Evolutionary conservation across 1,284 basidiomycete species (phyloP).

Genomic region (Pholiota adiposa): DNA sequence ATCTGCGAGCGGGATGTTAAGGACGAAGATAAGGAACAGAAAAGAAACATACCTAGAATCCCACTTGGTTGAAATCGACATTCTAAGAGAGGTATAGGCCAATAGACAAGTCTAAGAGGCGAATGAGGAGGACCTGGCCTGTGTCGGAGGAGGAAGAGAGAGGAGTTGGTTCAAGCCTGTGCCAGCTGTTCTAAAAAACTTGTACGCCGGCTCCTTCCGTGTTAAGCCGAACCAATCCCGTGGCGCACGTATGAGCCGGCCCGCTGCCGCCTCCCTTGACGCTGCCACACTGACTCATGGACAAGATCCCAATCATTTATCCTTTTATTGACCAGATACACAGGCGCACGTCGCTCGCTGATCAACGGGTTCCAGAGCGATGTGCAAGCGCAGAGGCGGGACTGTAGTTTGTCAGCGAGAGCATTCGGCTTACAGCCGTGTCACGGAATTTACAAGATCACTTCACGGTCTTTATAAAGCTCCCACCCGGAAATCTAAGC

Average conservation of each 20-base stretch:
- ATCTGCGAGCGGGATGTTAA: conserved; percentile 34
- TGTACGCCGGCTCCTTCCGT: conserved; percentile 36
- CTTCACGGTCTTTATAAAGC: conserved; percentile 25
- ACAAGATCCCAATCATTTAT: neutral
- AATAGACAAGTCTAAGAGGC: conserved; percentile 32
- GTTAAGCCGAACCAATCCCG: conserved; percentile 37
- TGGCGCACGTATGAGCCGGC: conserved; percentile 20
- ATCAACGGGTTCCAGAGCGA: too few species aligned
- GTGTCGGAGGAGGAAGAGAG: conserved; percentile 30
- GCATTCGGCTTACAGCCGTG: conserved; percentile 22
- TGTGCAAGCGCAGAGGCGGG: neutral
- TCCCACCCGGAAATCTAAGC: conserved; percentile 19
- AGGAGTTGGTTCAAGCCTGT: conserved; percentile 17
- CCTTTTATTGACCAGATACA: too few species aligned
- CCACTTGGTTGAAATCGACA: conserved; percentile 54
- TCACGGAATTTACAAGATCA: conserved; percentile 29
- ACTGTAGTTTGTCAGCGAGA: conserved; percentile 1
- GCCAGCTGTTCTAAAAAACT: conserved; percentile 33
- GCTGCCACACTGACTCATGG: neutral
- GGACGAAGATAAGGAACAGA: conserved; percentile 12
- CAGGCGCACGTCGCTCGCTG: too few species aligned
- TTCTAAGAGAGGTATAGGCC: conserved; percentile 20
- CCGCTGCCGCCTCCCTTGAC: conserved; percentile 3
- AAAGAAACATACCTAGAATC: conserved; percentile 60
- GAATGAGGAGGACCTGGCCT: conserved; percentile 27